Conservation (phyloP, 495 filamentous ascomycete genomes). For the Lindgomyces ingoldianus region DNA sequence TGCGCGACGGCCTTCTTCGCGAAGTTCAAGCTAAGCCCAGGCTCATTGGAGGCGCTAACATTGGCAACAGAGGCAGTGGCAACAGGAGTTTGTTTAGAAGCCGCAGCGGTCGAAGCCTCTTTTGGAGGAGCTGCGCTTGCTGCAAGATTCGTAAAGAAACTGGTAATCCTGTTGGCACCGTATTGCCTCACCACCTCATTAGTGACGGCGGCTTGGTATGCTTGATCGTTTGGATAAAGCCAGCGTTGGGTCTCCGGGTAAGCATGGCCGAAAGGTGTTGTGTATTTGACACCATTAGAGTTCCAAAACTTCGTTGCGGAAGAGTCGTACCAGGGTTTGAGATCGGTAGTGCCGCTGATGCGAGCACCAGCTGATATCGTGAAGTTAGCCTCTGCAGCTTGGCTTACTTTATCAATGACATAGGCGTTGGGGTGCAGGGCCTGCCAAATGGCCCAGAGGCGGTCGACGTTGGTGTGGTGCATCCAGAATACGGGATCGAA, state of each 20-base stretch:
- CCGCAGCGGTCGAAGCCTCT: neutral
- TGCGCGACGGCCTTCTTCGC: conserved; percentile 17
- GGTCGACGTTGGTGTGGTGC: conserved; percentile 33
- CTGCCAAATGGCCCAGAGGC: conserved; percentile 26
- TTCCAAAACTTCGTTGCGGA: conserved; percentile 26
- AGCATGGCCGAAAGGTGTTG: conserved; percentile 19
- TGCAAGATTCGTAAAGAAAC: conserved; percentile 17
- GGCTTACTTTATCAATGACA: conserved; percentile 6
- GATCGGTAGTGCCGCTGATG: conserved; percentile 4
- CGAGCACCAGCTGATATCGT: neutral
- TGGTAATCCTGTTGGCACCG: conserved; percentile 17
- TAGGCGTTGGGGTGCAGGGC: conserved; percentile 26
- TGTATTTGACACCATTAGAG: conserved; percentile 8
- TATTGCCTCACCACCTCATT: conserved; percentile 12
- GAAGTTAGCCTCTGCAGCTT: conserved; percentile 15
- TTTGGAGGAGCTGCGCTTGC: neutral
- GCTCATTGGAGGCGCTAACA: neutral
- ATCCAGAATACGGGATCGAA: conserved; percentile 36
- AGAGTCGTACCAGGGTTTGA: conserved; percentile 18
- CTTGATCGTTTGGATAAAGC: conserved; percentile 9
- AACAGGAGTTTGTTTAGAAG: neutral
- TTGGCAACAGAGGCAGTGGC: neutral
- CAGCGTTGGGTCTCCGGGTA: conserved; percentile 31
- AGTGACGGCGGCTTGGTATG: conserved; percentile 11
- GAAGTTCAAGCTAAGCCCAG: neutral